These are phyloP conservation scores for Myriosclerotinia duriaeana DNA, from an alignment of 2,329 filamentous ascomycete species.

Conservation along the genomic window DNA sequence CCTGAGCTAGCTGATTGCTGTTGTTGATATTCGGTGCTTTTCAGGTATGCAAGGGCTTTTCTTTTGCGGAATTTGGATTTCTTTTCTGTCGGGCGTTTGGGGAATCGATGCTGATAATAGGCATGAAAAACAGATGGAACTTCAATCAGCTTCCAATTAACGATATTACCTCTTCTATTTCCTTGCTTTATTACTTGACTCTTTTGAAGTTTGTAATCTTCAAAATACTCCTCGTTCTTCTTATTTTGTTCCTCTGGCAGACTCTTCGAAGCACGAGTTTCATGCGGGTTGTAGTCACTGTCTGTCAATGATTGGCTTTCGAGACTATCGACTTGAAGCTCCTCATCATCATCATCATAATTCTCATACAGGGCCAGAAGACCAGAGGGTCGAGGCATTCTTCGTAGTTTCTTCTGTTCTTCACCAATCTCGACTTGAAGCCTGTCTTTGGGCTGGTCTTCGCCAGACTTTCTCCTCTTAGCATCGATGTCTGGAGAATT, in stretches of 20 bases:
- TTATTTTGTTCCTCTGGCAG: too few species aligned
- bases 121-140: neutral
- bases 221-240: too few species aligned
- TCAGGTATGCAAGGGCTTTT: neutral
- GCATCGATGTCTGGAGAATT: neutral
- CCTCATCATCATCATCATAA: neutral
- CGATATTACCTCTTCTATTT: too few species aligned
- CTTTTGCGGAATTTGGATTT: neutral
- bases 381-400: neutral
- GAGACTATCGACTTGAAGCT: neutral
- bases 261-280: too few species aligned
- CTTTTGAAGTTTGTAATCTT: too few species aligned
- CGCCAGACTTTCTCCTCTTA: neutral
- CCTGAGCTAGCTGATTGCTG: neutral
- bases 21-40: neutral
- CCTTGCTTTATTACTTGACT: too few species aligned
- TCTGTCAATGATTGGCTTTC: neutral
- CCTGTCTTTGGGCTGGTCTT: neutral
- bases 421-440: neutral
- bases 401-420: neutral
- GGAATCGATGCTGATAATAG: neutral
- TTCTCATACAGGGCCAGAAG: neutral
- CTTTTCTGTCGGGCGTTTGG: neutral
- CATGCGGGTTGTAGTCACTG: too few species aligned
- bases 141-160: too few species aligned